Evolutionary conservation across 2,329 filamentous ascomycete species (phyloP), one percentile per base, ranked within the genome.

Genomic region (Exophiala calicioides): DNA sequence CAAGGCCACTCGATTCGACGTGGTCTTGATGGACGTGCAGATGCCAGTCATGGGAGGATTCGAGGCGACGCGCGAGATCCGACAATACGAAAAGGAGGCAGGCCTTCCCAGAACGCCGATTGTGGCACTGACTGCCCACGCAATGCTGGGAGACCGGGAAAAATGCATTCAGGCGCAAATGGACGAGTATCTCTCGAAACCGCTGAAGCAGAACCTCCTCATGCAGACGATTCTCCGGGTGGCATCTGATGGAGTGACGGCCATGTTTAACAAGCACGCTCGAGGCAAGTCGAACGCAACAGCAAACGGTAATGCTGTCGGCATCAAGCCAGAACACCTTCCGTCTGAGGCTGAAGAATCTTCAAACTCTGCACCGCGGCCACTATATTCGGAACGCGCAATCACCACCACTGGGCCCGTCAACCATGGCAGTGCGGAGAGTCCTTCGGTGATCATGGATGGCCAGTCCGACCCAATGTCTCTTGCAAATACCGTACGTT

Each of bases 1-100:
- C 10, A 90, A 94, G 76, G 82, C 85, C 65, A 91, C 86, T 71
- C 86, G 88, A 65, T 98, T 94, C 66, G 93, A 98, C 67, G 88
- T 95, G 52, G 93, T 98, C 56, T 78, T 98, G 37, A 98, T 98
- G 93, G 93, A 98, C 65, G 93, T 98, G 13, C 93, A 97, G 67
- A 98, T 98, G 93, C 93, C 93, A n/a, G 87, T 97, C 62, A 97
- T 97, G 90, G 93, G 93, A 65, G 93, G 93, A 33, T 97, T 98
- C 65, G 93, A 98, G 70, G 90, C 93, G 10, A 98, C 93, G 3
- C 88, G 84, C 58, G 95, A 95, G 74, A 98, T 98, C 58, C 83
- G 93, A 61, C 90, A 96, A 66, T 97, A 91, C 67, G 93, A 98
- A 68, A 83, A 85, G 50, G 86, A 84, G 56, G 81, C 88, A 58